Conservation (phyloP, 2,329 filamentous ascomycete genomes). For the Colletotrichum higginsianum region DNA sequence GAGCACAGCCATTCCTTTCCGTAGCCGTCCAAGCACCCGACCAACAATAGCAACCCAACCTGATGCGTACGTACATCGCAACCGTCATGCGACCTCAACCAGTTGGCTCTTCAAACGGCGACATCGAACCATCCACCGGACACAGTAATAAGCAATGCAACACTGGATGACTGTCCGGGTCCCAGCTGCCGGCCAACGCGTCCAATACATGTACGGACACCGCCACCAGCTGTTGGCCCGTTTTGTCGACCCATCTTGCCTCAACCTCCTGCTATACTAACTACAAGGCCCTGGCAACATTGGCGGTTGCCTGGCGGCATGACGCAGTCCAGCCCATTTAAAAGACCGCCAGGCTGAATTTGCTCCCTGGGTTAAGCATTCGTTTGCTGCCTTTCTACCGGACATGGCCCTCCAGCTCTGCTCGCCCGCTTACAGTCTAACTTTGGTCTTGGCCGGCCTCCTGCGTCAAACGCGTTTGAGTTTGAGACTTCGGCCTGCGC, state of each 20-base stretch:
- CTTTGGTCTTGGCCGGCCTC: background rate
- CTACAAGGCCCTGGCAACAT: background rate
- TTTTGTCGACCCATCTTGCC: background rate
- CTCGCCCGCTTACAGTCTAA: background rate
- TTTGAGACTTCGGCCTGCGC: background rate
- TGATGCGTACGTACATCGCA: background rate
- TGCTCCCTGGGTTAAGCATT: background rate
- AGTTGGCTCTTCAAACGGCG: background rate
- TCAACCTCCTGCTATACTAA: background rate
- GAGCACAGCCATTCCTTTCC: background rate
- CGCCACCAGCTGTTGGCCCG: too few relatives aligned
- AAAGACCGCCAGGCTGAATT: background rate
- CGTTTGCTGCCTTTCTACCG: background rate
- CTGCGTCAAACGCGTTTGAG: background rate
- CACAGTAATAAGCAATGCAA: background rate
- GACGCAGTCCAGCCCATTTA: background rate
- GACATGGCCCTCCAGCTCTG: background rate
- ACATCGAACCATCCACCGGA: background rate
- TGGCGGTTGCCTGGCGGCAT: background rate
- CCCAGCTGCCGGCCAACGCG: too few relatives aligned
- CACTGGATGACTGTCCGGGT: too few relatives aligned
- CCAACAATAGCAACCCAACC: background rate
- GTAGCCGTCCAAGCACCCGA: background rate
- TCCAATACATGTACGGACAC: too few relatives aligned
- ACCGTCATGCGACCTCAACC: background rate